Evolutionary conservation across 1,284 basidiomycete genomes (phyloP), one percentile per base, ranked within the genome.

Genomic region (Schizopora paradoxa): DNA sequence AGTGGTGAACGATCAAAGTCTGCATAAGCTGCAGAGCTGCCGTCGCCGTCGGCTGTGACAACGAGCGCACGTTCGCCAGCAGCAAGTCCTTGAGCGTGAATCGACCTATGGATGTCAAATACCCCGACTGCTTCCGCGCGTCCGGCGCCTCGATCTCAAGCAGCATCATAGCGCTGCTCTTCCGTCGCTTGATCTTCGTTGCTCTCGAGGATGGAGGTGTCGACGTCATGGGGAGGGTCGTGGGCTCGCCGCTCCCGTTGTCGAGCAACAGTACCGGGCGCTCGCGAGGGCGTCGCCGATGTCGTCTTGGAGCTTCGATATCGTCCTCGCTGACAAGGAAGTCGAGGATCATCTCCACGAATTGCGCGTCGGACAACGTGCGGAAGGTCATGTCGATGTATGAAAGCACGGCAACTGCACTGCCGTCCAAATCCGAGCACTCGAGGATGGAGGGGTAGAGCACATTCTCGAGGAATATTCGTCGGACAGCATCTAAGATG

Each of bases 321-420:
- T 85, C 85, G 55, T 91, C 86, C 58, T 92, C 90, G 58, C 77
- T 90, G 57, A 87, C 75, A 26, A 93, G 74, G 63, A 90, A 93
- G 40, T 79, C 71, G 38, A 92, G 73, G 10, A 93, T 66, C n/a
- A 85, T 66, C 49, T 83, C 77, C 3, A 76, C 76, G 28, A 93
- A 70, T 42, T 74, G 75, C 18, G 86, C 85, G 33, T 82, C 73
- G 45, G 81, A 77, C 11, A 94, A 72, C 0, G 84, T 87, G 39
- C 82, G 75, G 43, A 94, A 75, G 68, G 92, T 84, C 57, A 89
- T 78, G 51, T 97, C 91, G 51, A 98, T 83, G 58, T 99, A 98
- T n/a, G 87, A 91, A 77, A 98, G 85, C 42, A 98, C 92, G 1
- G 95, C 95, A 1, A 96, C 87, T 0, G 93, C 89, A 53, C 92